phyloP scores from a whole-genome alignment of 1,284 basidiomycete genomes.

The Irpex sp. region DNA sequence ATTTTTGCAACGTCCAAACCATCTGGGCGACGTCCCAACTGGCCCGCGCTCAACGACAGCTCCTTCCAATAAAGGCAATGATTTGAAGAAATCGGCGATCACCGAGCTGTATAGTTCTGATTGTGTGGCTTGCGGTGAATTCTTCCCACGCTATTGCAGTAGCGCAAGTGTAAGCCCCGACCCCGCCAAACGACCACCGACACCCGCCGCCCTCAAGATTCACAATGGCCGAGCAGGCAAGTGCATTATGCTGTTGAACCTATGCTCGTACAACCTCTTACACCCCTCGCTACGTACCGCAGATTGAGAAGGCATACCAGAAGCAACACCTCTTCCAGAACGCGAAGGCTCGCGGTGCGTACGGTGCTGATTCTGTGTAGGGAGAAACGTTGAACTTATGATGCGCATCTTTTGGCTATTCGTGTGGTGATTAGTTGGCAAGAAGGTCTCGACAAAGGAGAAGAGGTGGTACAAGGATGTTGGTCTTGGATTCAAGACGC shows the following conservation, averaged over 20 bases:
- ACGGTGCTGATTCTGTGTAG: conserved; percentile 5
- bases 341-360: conserved; percentile 89
- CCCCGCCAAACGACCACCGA: conserved; percentile 19
- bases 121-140: conserved; percentile 28
- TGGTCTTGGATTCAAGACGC: conserved; percentile 96
- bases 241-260: conserved; percentile 19
- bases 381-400: conserved; percentile 4
- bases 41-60: background rate
- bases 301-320: conserved; percentile 94
- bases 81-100: conserved; percentile 16
- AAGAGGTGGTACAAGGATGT: conserved; percentile 99
- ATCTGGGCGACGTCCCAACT: background rate
- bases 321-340: conserved; percentile 99
- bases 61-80: background rate
- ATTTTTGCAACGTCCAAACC: no score
- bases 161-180: conserved; percentile 16
- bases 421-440: conserved; percentile 52
- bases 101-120: conserved; percentile 32
- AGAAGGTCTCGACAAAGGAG: conserved; percentile 91
- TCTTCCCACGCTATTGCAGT: conserved; percentile 18
- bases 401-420: conserved; percentile 12
- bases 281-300: conserved; percentile 11
- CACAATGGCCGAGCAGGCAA: conserved; percentile 65
- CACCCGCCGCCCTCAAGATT: conserved; percentile 28
- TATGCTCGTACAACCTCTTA: conserved; percentile 9